These are phyloP conservation scores for Carex cristatella DNA, from an alignment of 176 grass and related monocot genomes.

Conservation along the genomic window DNA sequence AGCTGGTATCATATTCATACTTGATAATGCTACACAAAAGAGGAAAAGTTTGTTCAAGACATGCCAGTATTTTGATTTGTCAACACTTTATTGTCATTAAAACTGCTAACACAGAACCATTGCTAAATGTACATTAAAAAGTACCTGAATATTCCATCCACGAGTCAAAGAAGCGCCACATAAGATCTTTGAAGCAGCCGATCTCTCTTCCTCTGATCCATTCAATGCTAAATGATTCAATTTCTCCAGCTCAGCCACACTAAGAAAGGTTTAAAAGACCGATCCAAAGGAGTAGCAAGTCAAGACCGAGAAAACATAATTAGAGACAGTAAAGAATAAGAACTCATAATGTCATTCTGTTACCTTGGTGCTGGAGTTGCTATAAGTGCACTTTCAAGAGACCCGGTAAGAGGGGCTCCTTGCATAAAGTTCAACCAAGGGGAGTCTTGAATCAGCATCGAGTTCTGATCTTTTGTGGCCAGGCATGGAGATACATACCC, in stretches of 20 bases:
- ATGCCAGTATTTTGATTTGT: neutral
- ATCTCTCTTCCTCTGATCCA: slow-evolving; percentile 75
- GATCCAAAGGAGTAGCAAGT: neutral
- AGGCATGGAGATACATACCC: slow-evolving; percentile 49
- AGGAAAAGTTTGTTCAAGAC: neutral
- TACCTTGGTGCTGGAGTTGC: slow-evolving; percentile 78
- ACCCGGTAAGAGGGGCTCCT: slow-evolving; percentile 51
- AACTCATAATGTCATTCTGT: neutral
- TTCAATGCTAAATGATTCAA: slow-evolving; percentile 52
- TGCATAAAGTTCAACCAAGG: slow-evolving; percentile 65
- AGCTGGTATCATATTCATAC: neutral
- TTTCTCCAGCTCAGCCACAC: slow-evolving; percentile 67
- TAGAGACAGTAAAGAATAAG: neutral
- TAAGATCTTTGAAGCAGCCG: slow-evolving; percentile 56
- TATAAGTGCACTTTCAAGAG: slow-evolving; percentile 60
- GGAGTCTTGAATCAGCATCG: slow-evolving; percentile 37
- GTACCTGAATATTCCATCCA: slow-evolving; percentile 91
- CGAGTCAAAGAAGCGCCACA: slow-evolving; percentile 67
- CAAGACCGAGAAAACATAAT: neutral
- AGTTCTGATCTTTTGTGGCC: slow-evolving; percentile 27
- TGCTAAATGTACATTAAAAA: neutral
- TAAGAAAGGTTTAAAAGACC: slow-evolving; percentile 21
- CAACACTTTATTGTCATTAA: neutral
- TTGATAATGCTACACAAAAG: neutral
- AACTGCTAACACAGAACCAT: neutral